These are phyloP conservation scores for Ceratocystis destructans DNA, from an alignment of 2,329 filamentous ascomycete genomes.

Conservation along the genomic window DNA sequence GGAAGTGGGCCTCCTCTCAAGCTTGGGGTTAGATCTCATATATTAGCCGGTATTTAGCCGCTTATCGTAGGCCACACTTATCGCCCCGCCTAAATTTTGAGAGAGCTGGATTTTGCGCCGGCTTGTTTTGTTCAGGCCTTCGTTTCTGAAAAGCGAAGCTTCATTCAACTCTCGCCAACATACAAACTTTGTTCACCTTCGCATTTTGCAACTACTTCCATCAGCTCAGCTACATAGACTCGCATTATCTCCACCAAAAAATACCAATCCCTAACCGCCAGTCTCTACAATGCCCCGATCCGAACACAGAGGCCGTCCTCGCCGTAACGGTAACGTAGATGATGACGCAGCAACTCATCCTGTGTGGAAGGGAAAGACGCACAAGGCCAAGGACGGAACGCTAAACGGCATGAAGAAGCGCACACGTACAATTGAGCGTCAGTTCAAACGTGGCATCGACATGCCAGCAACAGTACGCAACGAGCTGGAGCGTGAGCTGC, in stretches of 20 bases:
- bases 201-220: background rate
- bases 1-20: background rate
- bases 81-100: conserved; percentile 19
- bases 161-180: background rate
- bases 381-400: conserved; percentile 34
- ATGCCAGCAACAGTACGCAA: conserved; percentile 54
- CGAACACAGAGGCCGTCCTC: background rate
- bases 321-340: background rate
- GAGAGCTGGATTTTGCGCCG: conserved; percentile 12
- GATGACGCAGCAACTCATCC: conserved; percentile 15
- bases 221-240: too few relatives aligned
- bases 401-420: conserved; percentile 56
- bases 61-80: conserved; percentile 11
- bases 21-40: background rate
- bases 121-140: background rate
- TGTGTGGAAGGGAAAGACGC: conserved; percentile 29
- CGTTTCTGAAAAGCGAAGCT: background rate
- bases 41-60: conserved; percentile 12
- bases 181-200: background rate
- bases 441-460: conserved; percentile 45
- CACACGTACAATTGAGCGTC: conserved; percentile 53
- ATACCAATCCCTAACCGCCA: background rate
- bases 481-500: conserved; percentile 59
- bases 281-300: background rate
- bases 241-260: too few relatives aligned